phyloP scores from a whole-genome alignment of 2,329 filamentous ascomycete genomes.

The Fusarium siculi region DNA sequence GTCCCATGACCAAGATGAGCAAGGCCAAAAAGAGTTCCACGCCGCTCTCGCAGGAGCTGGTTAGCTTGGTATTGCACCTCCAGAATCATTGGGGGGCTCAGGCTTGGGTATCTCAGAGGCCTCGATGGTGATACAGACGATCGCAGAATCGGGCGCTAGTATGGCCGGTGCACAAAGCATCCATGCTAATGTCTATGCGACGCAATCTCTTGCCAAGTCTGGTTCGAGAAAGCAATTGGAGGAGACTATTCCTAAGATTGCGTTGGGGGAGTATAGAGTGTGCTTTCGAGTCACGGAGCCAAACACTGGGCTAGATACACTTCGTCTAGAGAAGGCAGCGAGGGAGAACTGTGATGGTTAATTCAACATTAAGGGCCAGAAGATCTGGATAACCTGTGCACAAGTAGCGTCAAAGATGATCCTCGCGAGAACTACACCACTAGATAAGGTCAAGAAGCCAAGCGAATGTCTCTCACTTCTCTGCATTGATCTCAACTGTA shows the following conservation, averaged over 20 bases:
- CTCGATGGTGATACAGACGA: too few relatives aligned
- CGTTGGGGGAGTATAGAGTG: constrained; percentile 75
- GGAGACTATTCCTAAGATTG: constrained; percentile 74
- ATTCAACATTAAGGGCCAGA: constrained; percentile 79
- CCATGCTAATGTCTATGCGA: too few relatives aligned
- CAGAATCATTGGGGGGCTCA: too few relatives aligned
- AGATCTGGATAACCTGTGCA: constrained; percentile 90
- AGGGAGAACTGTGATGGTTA: constrained; percentile 62
- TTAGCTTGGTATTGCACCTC: too few relatives aligned
- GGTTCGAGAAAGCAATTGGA: constrained; percentile 72
- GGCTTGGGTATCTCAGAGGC: too few relatives aligned
- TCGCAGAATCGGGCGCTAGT: too few relatives aligned
- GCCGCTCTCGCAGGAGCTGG: too few relatives aligned
- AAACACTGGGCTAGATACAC: constrained; percentile 81
- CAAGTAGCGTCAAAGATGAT: constrained; percentile 88
- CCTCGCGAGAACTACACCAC: constrained; percentile 77
- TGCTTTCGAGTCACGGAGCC: constrained; percentile 91
- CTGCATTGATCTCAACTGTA: constrained; percentile 78
- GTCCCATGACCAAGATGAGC: too few relatives aligned
- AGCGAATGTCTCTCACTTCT: constrained; percentile 84
- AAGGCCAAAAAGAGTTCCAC: too few relatives aligned
- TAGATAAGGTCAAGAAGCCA: constrained; percentile 73
- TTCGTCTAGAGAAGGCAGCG: constrained; percentile 75
- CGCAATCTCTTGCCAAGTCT: constrained; percentile 79
- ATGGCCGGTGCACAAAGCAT: too few relatives aligned